Percentiles rank a stretch among this genome's conserved stretches.
These are phyloP conservation scores for Xylaria longipes DNA, from an alignment of 495 filamentous ascomycete genomes.

Conservation along the genomic window DNA sequence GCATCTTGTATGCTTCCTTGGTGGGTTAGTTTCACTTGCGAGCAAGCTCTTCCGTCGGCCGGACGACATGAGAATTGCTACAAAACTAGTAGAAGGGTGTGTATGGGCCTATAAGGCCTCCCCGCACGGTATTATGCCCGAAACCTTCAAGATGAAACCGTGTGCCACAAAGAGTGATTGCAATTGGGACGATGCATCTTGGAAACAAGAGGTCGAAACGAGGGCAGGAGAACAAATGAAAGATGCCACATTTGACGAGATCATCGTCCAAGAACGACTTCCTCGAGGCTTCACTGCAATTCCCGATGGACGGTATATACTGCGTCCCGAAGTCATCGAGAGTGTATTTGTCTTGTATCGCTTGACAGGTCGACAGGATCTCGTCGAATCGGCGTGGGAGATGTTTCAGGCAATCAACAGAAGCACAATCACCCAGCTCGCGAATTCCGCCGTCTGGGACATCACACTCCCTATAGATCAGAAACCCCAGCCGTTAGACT, in stretches of 20 bases:
- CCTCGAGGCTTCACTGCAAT: constrained; percentile 36
- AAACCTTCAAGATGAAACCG: constrained; percentile 62
- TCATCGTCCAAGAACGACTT: constrained; percentile 47
- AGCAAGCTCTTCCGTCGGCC: constrained; percentile 69
- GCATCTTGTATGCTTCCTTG: constrained; percentile 66
- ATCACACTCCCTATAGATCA: constrained; percentile 35
- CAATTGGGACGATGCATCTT: constrained; percentile 32
- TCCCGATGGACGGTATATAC: constrained; percentile 47
- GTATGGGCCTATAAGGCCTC: constrained; percentile 80
- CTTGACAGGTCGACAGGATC: constrained; percentile 71
- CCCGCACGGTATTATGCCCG: constrained; percentile 77
- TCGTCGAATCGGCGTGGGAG: constrained; percentile 73
- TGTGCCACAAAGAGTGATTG: constrained; percentile 49
- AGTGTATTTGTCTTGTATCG: constrained; percentile 78
- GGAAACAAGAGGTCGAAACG: constrained; percentile 27
- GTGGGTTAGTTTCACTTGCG: constrained; percentile 79
- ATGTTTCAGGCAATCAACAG: constrained; percentile 74
- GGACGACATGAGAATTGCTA: constrained; percentile 69
- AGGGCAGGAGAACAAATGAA: not conserved
- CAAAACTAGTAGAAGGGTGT: constrained; percentile 77
- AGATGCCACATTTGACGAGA: constrained; percentile 19
- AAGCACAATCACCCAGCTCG: constrained; percentile 63
- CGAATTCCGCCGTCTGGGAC: constrained; percentile 57
- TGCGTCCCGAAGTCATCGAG: constrained; percentile 73
- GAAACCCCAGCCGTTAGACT: constrained; percentile 40